Conservation (phyloP, 345 rosid species). For the Erysimum cheiranthoides region DNA sequence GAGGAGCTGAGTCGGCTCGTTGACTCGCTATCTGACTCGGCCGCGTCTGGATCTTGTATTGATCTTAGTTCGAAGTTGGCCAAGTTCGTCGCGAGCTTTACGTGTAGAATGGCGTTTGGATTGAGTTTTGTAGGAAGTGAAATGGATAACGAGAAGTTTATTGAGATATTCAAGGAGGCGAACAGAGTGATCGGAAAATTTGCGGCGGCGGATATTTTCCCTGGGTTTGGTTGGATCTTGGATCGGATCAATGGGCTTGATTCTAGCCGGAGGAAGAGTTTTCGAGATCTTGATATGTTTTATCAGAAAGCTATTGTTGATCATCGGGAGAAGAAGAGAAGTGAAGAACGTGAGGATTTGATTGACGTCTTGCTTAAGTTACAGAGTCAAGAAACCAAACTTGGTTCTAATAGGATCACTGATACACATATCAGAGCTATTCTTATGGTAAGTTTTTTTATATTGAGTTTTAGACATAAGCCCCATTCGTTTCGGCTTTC, state of each 20-base stretch:
- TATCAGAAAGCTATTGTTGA: slow-evolving; percentile 40
- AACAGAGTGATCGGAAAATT: slow-evolving; percentile 43
- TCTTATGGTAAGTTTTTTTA: slow-evolving; percentile 34
- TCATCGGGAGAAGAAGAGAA: slow-evolving; percentile 40
- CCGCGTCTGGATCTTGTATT: slow-evolving; percentile 35
- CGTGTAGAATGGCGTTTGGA: slow-evolving; percentile 44
- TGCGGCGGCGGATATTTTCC: slow-evolving; percentile 45
- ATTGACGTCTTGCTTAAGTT: slow-evolving; percentile 42
- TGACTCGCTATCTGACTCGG: slow-evolving; percentile 35
- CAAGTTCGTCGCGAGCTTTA: slow-evolving; percentile 41
- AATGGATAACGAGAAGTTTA: slow-evolving; percentile 41
- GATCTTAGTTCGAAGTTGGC: slow-evolving; percentile 43
- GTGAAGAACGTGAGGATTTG: slow-evolving; percentile 41
- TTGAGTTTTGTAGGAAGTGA: slow-evolving; percentile 41
- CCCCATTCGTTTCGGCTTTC: background rate
- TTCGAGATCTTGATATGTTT: slow-evolving; percentile 40
- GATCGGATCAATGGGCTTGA: slow-evolving; percentile 43
- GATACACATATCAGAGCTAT: slow-evolving; percentile 48
- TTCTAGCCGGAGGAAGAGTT: slow-evolving; percentile 41
- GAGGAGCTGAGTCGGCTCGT: slow-evolving; percentile 49
- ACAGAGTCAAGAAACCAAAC: slow-evolving; percentile 43
- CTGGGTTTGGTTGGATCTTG: slow-evolving; percentile 42
- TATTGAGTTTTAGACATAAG: background rate
- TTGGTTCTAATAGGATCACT: slow-evolving; percentile 40
- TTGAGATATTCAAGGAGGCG: slow-evolving; percentile 36